Percentiles rank a stretch among this genome's conserved stretches.
These are phyloP conservation scores for Tolypocladium album DNA, from an alignment of 2,329 filamentous ascomycete species.

Conservation along the genomic window DNA sequence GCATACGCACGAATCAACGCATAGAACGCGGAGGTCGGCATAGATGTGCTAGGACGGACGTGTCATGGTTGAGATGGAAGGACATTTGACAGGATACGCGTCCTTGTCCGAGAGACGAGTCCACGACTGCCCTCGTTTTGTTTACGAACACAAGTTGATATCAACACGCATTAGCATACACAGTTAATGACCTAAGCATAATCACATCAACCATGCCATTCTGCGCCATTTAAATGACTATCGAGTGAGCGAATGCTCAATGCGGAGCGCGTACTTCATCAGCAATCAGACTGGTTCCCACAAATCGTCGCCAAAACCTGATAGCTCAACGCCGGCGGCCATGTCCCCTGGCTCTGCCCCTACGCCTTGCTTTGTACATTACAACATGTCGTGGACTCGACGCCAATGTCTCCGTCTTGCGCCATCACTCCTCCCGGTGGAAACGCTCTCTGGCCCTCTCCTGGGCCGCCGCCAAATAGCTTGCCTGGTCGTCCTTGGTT, in stretches of 20 bases:
- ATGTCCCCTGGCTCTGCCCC: background rate
- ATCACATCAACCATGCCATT: background rate
- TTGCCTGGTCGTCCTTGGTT: conserved; percentile 48
- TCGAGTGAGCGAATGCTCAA: background rate
- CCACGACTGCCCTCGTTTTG: background rate
- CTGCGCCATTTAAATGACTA: background rate
- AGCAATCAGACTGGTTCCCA: background rate
- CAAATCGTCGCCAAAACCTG: background rate
- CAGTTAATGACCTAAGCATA: background rate
- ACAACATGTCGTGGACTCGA: background rate
- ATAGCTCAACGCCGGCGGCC: background rate
- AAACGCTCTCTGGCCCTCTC: conserved; percentile 58
- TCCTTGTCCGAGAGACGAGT: background rate
- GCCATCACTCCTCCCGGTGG: conserved; percentile 33
- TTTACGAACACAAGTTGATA: background rate
- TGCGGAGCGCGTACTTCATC: background rate
- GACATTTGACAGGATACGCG: background rate
- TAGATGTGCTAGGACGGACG: background rate
- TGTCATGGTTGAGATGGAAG: background rate
- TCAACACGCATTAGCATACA: background rate
- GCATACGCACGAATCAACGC: background rate
- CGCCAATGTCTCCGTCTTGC: background rate
- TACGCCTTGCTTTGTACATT: background rate
- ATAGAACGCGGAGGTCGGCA: background rate
- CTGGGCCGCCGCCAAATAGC: conserved; percentile 54